Percentiles rank a stretch among this genome's conserved stretches.
Evolutionary conservation across 768 basidiomycete species (phyloP).

Genomic region (Lyophyllum semitale): DNA sequence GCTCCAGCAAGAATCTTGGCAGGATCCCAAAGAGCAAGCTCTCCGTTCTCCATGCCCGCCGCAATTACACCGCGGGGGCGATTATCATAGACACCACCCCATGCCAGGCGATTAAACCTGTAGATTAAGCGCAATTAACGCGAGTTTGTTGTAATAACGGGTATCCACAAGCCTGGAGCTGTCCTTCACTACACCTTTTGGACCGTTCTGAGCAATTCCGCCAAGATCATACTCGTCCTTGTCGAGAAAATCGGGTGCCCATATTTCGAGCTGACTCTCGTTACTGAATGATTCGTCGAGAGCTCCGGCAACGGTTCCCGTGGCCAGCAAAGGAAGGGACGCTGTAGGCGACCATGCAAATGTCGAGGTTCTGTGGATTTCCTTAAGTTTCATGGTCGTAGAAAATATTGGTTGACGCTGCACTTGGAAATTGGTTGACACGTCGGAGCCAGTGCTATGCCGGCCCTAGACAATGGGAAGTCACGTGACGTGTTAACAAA

Average conservation of each 20-base stretch:
- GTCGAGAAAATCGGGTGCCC: slow-evolving; percentile 88
- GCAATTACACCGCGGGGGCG: slow-evolving; percentile 83
- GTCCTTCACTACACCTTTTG: slow-evolving; percentile 70
- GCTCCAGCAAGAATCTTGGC: slow-evolving; percentile 77
- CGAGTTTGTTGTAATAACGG: not conserved
- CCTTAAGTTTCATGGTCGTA: slow-evolving; percentile 64
- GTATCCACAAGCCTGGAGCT: slow-evolving; percentile 58
- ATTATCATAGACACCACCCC: slow-evolving; percentile 71
- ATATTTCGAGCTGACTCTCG: slow-evolving; percentile 92
- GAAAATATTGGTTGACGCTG: slow-evolving; percentile 11
- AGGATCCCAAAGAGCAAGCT: slow-evolving; percentile 93
- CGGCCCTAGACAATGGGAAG: slow-evolving; percentile 15
- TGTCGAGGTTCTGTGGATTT: slow-evolving; percentile 78
- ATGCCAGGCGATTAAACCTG: slow-evolving; percentile 94
- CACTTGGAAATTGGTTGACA: slow-evolving; percentile 13
- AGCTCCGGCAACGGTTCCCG: slow-evolving; percentile 94
- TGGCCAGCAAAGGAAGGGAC: slow-evolving; percentile 82
- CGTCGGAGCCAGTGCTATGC: slow-evolving; percentile 13
- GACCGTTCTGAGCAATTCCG: slow-evolving; percentile 55
- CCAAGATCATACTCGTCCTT: slow-evolving; percentile 71
- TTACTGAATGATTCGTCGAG: slow-evolving; percentile 96
- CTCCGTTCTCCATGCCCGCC: slow-evolving; percentile 95
- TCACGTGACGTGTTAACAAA: not conserved
- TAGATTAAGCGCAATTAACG: not conserved
- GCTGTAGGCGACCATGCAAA: slow-evolving; percentile 81